Evolutionary conservation across 176 grass and related monocot species (phyloP).

Genomic region (Paspalum vaginatum): DNA sequence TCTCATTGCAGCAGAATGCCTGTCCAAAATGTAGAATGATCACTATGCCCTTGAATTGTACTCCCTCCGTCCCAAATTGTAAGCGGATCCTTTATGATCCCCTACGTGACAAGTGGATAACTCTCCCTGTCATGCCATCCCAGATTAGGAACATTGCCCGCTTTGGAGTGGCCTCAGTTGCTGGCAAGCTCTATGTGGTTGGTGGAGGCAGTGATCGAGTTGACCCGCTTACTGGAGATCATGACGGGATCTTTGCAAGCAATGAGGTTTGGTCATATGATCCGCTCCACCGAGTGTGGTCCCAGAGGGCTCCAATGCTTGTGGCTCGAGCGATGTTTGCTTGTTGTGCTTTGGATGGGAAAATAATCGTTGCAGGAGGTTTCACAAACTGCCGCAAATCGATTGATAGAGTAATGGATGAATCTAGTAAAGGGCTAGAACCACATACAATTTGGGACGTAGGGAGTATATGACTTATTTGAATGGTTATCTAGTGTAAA

Average conservation of each 20-base stretch:
- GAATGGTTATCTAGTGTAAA: no score
- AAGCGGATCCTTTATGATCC: constrained; percentile 98
- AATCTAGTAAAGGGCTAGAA: no score
- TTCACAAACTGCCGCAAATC: constrained; percentile 93
- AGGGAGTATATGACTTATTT: no score
- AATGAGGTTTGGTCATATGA: constrained; percentile 98
- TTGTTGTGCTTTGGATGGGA: constrained; percentile 84
- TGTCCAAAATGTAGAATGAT: no score
- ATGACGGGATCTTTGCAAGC: constrained; percentile 93
- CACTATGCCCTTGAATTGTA: no score
- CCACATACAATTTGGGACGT: no score
- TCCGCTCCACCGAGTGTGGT: constrained; percentile 67
- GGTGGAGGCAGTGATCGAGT: constrained; percentile 95
- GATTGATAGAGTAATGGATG: no score
- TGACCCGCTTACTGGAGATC: constrained; percentile 90
- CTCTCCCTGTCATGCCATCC: constrained; percentile 91
- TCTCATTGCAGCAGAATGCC: no score
- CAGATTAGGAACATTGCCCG: constrained; percentile 90
- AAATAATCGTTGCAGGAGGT: constrained; percentile 90
- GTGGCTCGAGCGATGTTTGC: constrained; percentile 93
- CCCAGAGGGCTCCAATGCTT: constrained; percentile 67
- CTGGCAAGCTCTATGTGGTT: constrained; percentile 92
- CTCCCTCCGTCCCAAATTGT: no score
- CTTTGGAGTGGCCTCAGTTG: constrained; percentile 74
- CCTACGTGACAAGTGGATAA: constrained; percentile 82